Evolutionary conservation across 345 rosid genomes (phyloP), one percentile per base, ranked within the genome.

Genomic region (Anastatica hierochuntica): DNA sequence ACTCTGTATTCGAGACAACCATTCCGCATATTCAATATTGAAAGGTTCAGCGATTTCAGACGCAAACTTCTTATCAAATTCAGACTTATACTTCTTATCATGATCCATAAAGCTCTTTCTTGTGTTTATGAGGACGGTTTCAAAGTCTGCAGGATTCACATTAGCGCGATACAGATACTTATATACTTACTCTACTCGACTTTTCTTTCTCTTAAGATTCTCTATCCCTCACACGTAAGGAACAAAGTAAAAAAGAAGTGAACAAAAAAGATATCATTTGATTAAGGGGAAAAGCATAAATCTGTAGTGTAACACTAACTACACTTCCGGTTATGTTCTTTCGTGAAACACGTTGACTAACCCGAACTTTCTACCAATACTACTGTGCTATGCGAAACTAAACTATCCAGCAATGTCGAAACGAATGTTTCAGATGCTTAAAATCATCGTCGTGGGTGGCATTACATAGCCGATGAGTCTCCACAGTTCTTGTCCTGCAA

Each of bases 211-310:
- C 43, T 13, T 13, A 47, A 17, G 14, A 24, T 41, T 54, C 5
- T 47, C 21, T 23, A 48, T 34, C 49, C 30, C 17, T 27, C 27
- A 40, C 16, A 64, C 49, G 63, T 44, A 64, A 64, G 14, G 63
- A 49, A 64, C 35, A 56, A 57, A 64, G 58, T 15, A 41, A 33
- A 34, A 21, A 31, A 24, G 5, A 12, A 18, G 40, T 21, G 7
- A 11, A 14, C 2, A 12, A 26, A 49, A 23, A 41, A 41, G 4
- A 48, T 40, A 15, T 14, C 20, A 30, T 46, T 38, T 56, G 51
- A 56, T 56, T 31, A 48, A 40, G 69, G 26, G 63, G 38, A n/a
- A 64, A 64, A 64, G 63, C 11, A 64, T 41, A 64, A 56, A 48
- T 24, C 21, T 40, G 43, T 40, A 17, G 16, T 41, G 69, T 56